Evolutionary conservation across 176 grass and related monocot species (phyloP).

Genomic region (Elaeis guineensis): DNA sequence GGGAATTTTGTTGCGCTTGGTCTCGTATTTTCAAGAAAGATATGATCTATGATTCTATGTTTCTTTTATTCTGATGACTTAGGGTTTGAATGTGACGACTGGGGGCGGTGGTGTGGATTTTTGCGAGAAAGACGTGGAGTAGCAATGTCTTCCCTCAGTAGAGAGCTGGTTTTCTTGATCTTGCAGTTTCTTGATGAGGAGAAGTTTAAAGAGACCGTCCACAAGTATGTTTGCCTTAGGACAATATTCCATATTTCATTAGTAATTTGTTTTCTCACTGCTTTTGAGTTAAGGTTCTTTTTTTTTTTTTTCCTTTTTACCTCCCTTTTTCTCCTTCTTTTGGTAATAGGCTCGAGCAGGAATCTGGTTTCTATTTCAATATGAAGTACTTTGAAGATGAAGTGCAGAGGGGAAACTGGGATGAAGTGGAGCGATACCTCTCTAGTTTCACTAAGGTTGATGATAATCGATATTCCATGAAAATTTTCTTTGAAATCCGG

Average conservation of each 20-base stretch:
- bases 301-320: background rate
- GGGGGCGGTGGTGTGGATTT: background rate
- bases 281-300: background rate
- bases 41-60: no score
- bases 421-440: constrained; percentile 74
- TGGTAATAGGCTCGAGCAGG: constrained; percentile 60
- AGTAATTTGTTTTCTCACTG: no score
- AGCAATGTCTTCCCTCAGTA: constrained; percentile 57
- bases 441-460: constrained; percentile 79
- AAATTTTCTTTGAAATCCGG: constrained; percentile 94
- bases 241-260: background rate
- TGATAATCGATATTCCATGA: constrained; percentile 75
- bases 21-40: no score
- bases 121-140: background rate
- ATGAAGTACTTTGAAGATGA: constrained; percentile 91
- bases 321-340: background rate
- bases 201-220: constrained; percentile 79
- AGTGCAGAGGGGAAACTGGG: constrained; percentile 76
- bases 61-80: no score
- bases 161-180: constrained; percentile 75
- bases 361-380: constrained; percentile 91
- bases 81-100: no score
- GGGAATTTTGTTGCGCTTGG: no score
- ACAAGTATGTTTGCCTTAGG: constrained; percentile 43
- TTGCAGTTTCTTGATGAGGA: constrained; percentile 95